phyloP scores from a whole-genome alignment of 208 protist species.

The Leishmania arabica region DNA sequence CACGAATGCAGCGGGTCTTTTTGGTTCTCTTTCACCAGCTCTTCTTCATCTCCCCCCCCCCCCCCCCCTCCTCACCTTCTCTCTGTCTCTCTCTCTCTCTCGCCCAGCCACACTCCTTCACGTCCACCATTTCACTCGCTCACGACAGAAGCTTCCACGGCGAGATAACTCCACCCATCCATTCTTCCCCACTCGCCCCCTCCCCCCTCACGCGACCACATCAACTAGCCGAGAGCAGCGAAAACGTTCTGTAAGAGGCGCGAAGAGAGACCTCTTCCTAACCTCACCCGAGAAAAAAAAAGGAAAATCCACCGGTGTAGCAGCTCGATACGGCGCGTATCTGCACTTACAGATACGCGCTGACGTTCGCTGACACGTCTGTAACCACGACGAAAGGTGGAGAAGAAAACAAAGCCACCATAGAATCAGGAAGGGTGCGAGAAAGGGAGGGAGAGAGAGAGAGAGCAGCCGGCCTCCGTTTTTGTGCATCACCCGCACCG shows the following conservation, averaged over 20 bases:
- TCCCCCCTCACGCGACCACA: background rate
- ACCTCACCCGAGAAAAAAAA: background rate
- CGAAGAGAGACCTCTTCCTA: background rate
- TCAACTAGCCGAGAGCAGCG: background rate
- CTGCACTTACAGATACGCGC: background rate
- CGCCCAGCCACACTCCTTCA: slow-evolving; percentile 1
- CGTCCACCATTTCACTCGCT: background rate
- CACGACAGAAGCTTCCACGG: background rate
- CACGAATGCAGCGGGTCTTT: background rate
- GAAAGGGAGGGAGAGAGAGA: background rate
- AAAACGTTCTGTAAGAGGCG: background rate
- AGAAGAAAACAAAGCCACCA: background rate
- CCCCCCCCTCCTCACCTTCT: background rate
- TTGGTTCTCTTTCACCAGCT: background rate
- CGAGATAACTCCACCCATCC: background rate
- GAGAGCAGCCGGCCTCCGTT: background rate
- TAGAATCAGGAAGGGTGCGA: background rate
- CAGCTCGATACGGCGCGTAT: background rate
- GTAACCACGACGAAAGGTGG: background rate
- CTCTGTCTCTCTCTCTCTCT: background rate
- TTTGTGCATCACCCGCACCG: background rate
- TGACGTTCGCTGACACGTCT: background rate
- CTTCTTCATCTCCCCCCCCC: background rate
- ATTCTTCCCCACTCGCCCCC: background rate
- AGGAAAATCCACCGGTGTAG: background rate